Evolutionary conservation across 2,329 filamentous ascomycete genomes (phyloP), one percentile per base, ranked within the genome.

Genomic region (Dichotomopilus funicola): DNA sequence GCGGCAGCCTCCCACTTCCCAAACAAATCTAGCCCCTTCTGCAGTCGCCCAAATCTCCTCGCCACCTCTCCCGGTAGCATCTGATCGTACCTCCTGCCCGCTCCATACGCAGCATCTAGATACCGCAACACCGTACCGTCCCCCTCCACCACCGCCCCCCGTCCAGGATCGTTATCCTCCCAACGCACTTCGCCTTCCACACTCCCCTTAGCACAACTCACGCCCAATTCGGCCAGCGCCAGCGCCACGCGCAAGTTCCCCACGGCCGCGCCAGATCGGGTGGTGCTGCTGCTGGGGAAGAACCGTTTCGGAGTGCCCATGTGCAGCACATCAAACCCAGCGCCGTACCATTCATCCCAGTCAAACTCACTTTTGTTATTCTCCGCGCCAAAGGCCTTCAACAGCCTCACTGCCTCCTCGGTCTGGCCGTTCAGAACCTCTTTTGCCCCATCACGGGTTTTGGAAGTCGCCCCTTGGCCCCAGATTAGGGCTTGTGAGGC

Each of bases 381-480:
- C 74, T 99, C 94, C 12, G 77, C 78, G 0, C 90, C 88, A 71
- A 99, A 97, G 0, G 88, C 89, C 53, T 75, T 77, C 43, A 97
- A 78, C 74, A 99, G 81, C 46, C 72, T 72, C 48, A 88, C 76
- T 0, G 85, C 84, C 65, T 88, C 82, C 3, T 75, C 71, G 1
- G 79, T 77, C 61, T 89, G 80, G 0, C 87, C 89, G 60, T 89
- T 89, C 54, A 90, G 70, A 9, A 95, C 84, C 0, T 74, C 64
- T 0, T 74, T 73, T 0, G 91, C 90, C 0, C 75, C 71, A 0
- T 76, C 75, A 31, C 76, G 76, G 0, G 74, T 76, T 72, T 96
- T 95, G 6, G 74, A 75, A 0, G 80, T 82, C 0, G 91, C 92
- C 2, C 94, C 94, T 70, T 96, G 91, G 11, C 94, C 94, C 92